These are phyloP conservation scores for Rhizopogon vesiculosus DNA, from an alignment of 768 basidiomycete species.

Conservation along the genomic window DNA sequence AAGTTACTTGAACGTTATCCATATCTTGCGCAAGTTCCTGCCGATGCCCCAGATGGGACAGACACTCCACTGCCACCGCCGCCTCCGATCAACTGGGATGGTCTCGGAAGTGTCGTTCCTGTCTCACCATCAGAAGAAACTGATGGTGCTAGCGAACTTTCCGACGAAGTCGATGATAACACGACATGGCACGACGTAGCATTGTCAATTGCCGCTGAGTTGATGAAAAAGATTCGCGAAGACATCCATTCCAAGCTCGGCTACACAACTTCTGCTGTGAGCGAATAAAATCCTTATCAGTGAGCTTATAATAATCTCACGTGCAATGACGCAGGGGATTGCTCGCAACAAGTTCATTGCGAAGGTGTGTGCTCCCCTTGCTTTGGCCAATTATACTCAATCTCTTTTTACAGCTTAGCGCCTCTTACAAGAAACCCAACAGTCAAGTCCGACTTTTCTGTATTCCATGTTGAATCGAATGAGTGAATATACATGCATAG, in stretches of 20 bases:
- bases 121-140: constrained; percentile 29
- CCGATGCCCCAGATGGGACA: constrained; percentile 59
- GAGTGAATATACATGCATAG: constrained; percentile 32
- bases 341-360: constrained; percentile 93
- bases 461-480: background rate
- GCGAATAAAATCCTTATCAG: constrained; percentile 18
- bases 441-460: constrained; percentile 52
- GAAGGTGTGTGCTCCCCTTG: constrained; percentile 50
- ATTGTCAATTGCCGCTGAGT: constrained; percentile 79
- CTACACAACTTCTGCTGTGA: constrained; percentile 91
- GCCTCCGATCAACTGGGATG: constrained; percentile 58
- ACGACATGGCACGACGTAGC: constrained; percentile 92
- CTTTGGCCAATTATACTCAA: background rate
- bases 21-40: constrained; percentile 65
- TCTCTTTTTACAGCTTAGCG: constrained; percentile 54
- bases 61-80: constrained; percentile 79
- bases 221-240: constrained; percentile 72
- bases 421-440: constrained; percentile 89
- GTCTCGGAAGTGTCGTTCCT: constrained; percentile 60
- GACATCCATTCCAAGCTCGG: constrained; percentile 69
- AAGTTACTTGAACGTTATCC: constrained; percentile 72
- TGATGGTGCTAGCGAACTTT: constrained; percentile 12
- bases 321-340: constrained; percentile 55
- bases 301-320: background rate
- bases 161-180: constrained; percentile 25